phyloP scores from a whole-genome alignment of 345 rosid species.

The Triadica sebifera region DNA sequence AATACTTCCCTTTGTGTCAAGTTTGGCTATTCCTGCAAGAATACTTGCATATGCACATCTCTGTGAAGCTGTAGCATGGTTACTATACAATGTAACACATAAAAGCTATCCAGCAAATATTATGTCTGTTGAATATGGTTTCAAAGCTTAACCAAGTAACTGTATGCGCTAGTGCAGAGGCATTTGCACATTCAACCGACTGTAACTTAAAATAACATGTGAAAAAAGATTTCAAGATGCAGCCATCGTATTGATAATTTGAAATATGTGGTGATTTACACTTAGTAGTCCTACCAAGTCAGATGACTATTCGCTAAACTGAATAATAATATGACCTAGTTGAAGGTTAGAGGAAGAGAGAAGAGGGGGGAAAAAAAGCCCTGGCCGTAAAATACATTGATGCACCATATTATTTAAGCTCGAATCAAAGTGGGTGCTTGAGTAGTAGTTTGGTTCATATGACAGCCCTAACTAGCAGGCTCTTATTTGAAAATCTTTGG shows the following conservation, averaged over 20 bases:
- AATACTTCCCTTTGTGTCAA: no score
- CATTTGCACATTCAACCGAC: background rate
- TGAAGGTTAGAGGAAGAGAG: background rate
- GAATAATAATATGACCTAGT: constrained; percentile 16
- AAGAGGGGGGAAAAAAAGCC: background rate
- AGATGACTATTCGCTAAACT: constrained; percentile 5
- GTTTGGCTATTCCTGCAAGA: no score
- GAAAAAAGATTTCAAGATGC: background rate
- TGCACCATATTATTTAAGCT: background rate
- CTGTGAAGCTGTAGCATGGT: no score
- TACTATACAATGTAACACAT: no score
- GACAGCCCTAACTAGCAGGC: background rate
- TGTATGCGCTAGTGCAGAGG: background rate
- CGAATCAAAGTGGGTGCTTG: background rate
- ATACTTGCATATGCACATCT: no score
- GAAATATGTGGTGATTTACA: background rate
- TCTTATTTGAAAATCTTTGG: background rate
- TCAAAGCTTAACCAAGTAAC: background rate
- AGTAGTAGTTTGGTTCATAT: background rate
- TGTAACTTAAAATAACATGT: background rate
- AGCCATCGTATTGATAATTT: background rate
- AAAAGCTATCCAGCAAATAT: background rate
- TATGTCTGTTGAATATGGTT: background rate
- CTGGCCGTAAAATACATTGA: background rate
- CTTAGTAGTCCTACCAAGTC: constrained; percentile 21